Evolutionary conservation across 805 yeast genomes (phyloP).

Genomic region (Cyberlindnera lachancei): DNA sequence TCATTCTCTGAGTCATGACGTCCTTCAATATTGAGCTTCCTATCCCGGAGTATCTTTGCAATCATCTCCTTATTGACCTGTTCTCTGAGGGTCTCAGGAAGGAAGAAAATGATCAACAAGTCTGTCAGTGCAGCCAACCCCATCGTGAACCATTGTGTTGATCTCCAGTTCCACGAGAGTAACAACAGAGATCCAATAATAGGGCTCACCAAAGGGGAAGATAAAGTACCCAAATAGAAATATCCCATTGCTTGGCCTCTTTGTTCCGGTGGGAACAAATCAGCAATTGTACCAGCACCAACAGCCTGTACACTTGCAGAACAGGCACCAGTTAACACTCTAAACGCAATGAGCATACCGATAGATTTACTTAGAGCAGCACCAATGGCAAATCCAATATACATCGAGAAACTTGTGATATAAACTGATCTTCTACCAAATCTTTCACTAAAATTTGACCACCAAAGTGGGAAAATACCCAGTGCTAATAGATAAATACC

Average conservation of each 20-base stretch:
- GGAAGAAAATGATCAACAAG: constrained; percentile 39
- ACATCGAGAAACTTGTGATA: constrained; percentile 54
- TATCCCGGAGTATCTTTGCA: constrained; percentile 34
- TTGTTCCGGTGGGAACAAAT: constrained; percentile 55
- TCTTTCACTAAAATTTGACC: constrained; percentile 74
- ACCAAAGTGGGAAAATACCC: constrained; percentile 83
- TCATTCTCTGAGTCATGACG: neutral
- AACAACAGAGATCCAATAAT: constrained; percentile 73
- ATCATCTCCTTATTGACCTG: constrained; percentile 47
- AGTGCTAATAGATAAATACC: constrained; percentile 69
- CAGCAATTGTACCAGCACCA: constrained; percentile 85
- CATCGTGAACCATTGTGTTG: constrained; percentile 80
- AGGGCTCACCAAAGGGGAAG: constrained; percentile 77
- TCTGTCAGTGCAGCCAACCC: constrained; percentile 52
- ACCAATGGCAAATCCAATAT: constrained; percentile 64
- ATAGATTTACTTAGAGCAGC: constrained; percentile 60
- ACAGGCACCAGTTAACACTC: constrained; percentile 71
- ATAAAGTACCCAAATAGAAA: constrained; percentile 71
- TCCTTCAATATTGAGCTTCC: constrained; percentile 20
- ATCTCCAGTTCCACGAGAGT: constrained; percentile 75
- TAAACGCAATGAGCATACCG: constrained; percentile 53
- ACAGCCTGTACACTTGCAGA: constrained; percentile 84
- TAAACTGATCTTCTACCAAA: constrained; percentile 73
- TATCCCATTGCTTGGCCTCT: constrained; percentile 77
- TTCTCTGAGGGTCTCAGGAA: constrained; percentile 71